These are phyloP conservation scores for Pythium plurisporium DNA, from an alignment of 352 stramenopile genomes.

Conservation along the genomic window DNA sequence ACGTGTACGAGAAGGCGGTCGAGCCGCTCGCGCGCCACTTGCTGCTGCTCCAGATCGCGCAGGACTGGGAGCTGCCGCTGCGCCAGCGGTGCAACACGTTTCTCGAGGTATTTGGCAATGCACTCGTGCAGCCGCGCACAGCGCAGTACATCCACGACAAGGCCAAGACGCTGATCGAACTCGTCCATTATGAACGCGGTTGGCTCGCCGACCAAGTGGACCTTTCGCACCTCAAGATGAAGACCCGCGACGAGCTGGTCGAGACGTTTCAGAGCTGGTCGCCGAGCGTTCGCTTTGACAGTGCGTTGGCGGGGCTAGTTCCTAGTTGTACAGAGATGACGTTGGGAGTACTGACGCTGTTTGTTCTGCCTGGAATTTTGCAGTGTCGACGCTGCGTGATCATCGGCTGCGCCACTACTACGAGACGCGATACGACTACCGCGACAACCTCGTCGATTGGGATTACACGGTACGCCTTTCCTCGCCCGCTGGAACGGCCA, in stretches of 20 bases:
- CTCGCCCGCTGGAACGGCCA: not conserved
- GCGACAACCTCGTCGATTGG: slow-evolving; percentile 92
- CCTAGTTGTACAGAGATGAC: not conserved
- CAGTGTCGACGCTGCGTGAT: slow-evolving; percentile 79
- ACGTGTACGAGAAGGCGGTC: slow-evolving; percentile 81
- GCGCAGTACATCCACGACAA: slow-evolving; percentile 78
- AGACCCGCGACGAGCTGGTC: slow-evolving; percentile 85
- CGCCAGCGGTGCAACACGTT: slow-evolving; percentile 87
- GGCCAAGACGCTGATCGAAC: slow-evolving; percentile 55
- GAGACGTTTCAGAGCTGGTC: slow-evolving; percentile 83
- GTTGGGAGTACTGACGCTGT: not conserved
- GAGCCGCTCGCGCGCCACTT: slow-evolving; percentile 88
- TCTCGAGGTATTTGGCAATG: slow-evolving; percentile 93
- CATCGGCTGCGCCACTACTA: slow-evolving; percentile 89
- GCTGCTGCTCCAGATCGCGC: slow-evolving; percentile 81
- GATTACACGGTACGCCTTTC: slow-evolving; percentile 77
- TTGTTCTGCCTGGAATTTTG: not conserved
- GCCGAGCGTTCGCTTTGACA: slow-evolving; percentile 64
- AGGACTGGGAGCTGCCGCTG: slow-evolving; percentile 87
- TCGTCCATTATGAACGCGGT: slow-evolving; percentile 69
- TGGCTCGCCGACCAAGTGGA: slow-evolving; percentile 68
- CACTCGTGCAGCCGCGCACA: slow-evolving; percentile 85
- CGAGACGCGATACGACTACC: slow-evolving; percentile 90
- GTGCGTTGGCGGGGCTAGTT: slow-evolving; percentile 21
- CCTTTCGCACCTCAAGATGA: slow-evolving; percentile 87